Evolutionary conservation across 192 early-diverging fungal genomes (phyloP).

Genomic region (Entophlyctis luteolus): DNA sequence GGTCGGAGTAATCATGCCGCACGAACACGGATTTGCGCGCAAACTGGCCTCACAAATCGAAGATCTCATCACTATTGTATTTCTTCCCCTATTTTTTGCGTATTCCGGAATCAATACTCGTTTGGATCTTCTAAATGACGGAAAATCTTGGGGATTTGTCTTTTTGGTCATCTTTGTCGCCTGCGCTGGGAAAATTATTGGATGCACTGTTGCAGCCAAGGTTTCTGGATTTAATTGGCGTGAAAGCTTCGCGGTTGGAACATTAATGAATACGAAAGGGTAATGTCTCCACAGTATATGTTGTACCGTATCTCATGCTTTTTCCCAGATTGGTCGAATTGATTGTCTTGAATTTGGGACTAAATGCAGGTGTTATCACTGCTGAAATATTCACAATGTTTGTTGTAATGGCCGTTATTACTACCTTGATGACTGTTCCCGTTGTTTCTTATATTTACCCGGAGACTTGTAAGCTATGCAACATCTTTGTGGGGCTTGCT

Average conservation of each 20-base stretch:
- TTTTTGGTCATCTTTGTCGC: constrained; percentile 70
- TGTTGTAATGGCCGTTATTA: constrained; percentile 77
- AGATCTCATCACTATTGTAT: constrained; percentile 77
- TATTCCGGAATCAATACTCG: constrained; percentile 85
- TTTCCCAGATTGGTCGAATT: constrained; percentile 83
- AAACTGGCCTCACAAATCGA: constrained; percentile 87
- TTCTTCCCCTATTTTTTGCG: constrained; percentile 85
- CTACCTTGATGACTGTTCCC: constrained; percentile 86
- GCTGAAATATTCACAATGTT: constrained; percentile 61
- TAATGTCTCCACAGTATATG: no score
- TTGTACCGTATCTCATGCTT: constrained; percentile 79
- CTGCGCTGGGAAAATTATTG: constrained; percentile 81
- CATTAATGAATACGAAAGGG: constrained; percentile 97
- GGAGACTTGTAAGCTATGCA: constrained; percentile 74
- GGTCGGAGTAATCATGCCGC: constrained; percentile 82
- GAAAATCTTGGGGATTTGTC: constrained; percentile 70
- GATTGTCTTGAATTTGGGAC: constrained; percentile 89
- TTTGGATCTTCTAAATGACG: constrained; percentile 66
- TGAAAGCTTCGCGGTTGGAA: constrained; percentile 78
- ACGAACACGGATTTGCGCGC: constrained; percentile 82
- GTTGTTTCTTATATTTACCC: constrained; percentile 72
- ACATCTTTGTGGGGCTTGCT: constrained; percentile 79
- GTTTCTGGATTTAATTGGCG: constrained; percentile 71
- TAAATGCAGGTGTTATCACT: constrained; percentile 75
- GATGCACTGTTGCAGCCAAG: constrained; percentile 45